Base-by-base conservation (phyloP, 176 grass and related monocot genomes). In the Melocanna baccifera region DNA sequence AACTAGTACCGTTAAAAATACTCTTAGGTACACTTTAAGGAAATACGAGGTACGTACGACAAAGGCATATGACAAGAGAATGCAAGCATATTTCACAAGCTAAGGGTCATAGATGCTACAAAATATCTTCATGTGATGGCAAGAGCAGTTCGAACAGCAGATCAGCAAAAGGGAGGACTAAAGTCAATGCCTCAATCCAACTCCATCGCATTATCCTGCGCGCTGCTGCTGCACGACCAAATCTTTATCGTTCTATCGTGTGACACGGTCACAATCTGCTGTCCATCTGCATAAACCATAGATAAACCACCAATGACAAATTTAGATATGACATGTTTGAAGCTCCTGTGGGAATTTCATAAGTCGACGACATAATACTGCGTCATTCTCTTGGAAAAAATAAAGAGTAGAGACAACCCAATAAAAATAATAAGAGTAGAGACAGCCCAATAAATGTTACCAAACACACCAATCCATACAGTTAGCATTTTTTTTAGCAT, bases 191-290 rank as follows among this genome's bases (percentile, higher is more conserved):
- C 30, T 97, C 62, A 98, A 75, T 93, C 93, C 62, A 93, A 23
- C n/a, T 98, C 91, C 96, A 98, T 98, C 25, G 40, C 61, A 74
- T 90, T 95, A 48, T 94, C 91, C 65, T 71, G 90, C 1, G 66
- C 20, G 41, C 72, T 88, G 87, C 62, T 87, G 86, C 71, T 93
- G 53, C 87, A 86, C 15, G 91, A 85, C 96, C 96, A 98, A 76
- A 98, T 87, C 86, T 98, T 95, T 74, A 98, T 98, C 1, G 92
- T 98, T n/a, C 93, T 89, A 79, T 98, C 96, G 83, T 95, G 96
- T 6, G 92, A 88, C 46, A 98, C 96, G 22, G 89, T 98, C 73
- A 90, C 96, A 73, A 98, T 98, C 62, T 92, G 87, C 57, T 98
- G 96, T 63, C 96, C 96, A 81, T 98, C 96, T 98, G 96, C 87